Evolutionary conservation across 202 grass and related monocot genomes (phyloP).

Genomic region (Schoenoplectus triqueter): DNA sequence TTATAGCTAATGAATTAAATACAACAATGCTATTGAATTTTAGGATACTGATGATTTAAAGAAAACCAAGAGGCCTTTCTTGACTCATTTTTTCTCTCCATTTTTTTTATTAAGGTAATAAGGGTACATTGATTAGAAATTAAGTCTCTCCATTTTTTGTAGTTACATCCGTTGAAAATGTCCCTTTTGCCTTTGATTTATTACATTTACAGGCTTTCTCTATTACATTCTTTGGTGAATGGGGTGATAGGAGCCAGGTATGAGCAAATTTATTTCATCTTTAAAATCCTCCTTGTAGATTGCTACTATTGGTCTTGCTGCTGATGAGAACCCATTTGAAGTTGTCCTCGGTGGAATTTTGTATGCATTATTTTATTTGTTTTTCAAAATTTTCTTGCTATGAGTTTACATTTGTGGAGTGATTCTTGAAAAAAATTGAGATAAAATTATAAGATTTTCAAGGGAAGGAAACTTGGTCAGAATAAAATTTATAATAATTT

Average conservation of each 20-base stretch:
- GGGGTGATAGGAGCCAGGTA: conserved; percentile 99
- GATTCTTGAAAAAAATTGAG: neutral
- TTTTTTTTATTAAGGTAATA: conserved; percentile 92
- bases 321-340: conserved; percentile 88
- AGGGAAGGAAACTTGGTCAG: neutral
- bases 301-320: conserved; percentile 90
- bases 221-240: conserved; percentile 96
- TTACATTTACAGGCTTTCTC: conserved; percentile 72
- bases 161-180: neutral
- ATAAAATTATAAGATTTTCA: neutral
- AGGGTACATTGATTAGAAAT: conserved; percentile 14
- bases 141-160: neutral
- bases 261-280: neutral
- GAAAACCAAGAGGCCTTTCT: conserved; percentile 73
- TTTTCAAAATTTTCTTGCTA: conserved; percentile 5
- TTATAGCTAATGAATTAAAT: neutral
- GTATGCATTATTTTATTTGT: conserved; percentile 46
- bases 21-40: neutral
- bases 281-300: conserved; percentile 51
- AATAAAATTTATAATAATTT: neutral
- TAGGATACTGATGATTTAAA: conserved; percentile 75
- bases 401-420: neutral
- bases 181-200: neutral
- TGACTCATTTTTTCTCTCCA: conserved; percentile 88
- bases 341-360: conserved; percentile 83